Conservation (phyloP, 75 land plant species). For the Gnetum montanum region DNA sequence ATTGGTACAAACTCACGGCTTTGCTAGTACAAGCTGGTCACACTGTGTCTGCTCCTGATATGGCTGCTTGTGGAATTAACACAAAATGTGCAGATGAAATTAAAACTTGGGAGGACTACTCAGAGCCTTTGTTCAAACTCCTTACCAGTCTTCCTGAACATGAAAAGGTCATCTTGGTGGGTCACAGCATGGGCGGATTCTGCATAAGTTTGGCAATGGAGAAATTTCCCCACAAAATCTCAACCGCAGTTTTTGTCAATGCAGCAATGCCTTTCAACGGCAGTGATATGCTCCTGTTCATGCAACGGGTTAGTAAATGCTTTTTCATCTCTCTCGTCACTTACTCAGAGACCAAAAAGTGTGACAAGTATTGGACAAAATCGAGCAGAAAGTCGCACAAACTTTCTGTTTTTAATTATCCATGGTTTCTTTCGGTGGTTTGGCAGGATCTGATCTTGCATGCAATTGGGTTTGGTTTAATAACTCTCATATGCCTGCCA, state of each 20-base stretch:
- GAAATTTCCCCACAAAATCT: conserved; percentile 37
- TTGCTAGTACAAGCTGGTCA: conserved; percentile 44
- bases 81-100: conserved; percentile 17
- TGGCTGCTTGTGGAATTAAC: conserved; percentile 29
- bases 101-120: conserved; percentile 21
- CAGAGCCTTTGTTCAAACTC: conserved; percentile 28
- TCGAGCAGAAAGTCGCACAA: too few relatives aligned
- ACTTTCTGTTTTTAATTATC: too few relatives aligned
- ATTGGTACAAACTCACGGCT: conserved; percentile 54
- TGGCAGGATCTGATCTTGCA: too few relatives aligned
- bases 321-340: too few relatives aligned
- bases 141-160: conserved; percentile 15
- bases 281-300: too few relatives aligned
- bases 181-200: conserved; percentile 59
- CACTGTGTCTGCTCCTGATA: conserved; percentile 49
- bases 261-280: conserved; percentile 41
- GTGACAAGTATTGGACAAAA: too few relatives aligned
- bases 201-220: conserved; percentile 43
- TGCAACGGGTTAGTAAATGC: too few relatives aligned
- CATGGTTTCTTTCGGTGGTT: too few relatives aligned
- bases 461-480: too few relatives aligned
- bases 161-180: conserved; percentile 51
- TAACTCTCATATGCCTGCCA: too few relatives aligned
- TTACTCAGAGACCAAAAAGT: too few relatives aligned
- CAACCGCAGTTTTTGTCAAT: conserved; percentile 44